Percentiles rank a stretch among this genome's conserved stretches.
phyloP scores from a whole-genome alignment of 1,284 basidiomycete genomes.

The Thelephora terrestris region DNA sequence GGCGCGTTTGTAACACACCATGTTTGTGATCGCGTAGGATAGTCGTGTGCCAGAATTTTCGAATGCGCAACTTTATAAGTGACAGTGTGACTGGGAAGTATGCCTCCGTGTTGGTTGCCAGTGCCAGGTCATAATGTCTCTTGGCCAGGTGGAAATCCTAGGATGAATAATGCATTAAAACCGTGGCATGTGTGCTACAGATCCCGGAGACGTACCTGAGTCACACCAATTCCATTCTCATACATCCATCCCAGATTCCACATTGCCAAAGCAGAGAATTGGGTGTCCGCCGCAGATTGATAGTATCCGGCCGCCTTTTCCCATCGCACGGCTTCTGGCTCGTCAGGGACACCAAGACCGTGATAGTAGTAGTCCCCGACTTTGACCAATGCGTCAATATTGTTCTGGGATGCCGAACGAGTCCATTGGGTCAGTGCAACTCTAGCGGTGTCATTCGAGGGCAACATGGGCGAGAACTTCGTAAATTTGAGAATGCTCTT shows the following conservation, averaged over 20 bases:
- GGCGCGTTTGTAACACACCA: background rate
- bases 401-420: conserved; percentile 86
- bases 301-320: conserved; percentile 92
- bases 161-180: background rate
- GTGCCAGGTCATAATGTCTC: conserved; percentile 86
- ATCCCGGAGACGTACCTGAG: conserved; percentile 41
- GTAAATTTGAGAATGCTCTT: conserved; percentile 63
- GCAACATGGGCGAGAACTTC: conserved; percentile 54
- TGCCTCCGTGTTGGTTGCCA: conserved; percentile 82
- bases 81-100: conserved; percentile 83
- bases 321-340: conserved; percentile 49
- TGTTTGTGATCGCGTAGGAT: conserved; percentile 12
- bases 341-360: conserved; percentile 65
- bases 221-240: conserved; percentile 89
- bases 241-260: conserved; percentile 99
- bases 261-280: conserved; percentile 87
- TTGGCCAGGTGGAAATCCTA: conserved; percentile 97
- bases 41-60: conserved; percentile 77
- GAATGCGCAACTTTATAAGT: conserved; percentile 72
- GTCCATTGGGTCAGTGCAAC: conserved; percentile 90
- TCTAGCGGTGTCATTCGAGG: conserved; percentile 70
- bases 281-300: conserved; percentile 86
- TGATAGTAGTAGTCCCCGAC: conserved; percentile 95
- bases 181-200: background rate
- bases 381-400: conserved; percentile 93